Evolutionary conservation across 352 stramenopile species (phyloP), one percentile per base, ranked within the genome.

Genomic region (Plasmopara halstedii): DNA sequence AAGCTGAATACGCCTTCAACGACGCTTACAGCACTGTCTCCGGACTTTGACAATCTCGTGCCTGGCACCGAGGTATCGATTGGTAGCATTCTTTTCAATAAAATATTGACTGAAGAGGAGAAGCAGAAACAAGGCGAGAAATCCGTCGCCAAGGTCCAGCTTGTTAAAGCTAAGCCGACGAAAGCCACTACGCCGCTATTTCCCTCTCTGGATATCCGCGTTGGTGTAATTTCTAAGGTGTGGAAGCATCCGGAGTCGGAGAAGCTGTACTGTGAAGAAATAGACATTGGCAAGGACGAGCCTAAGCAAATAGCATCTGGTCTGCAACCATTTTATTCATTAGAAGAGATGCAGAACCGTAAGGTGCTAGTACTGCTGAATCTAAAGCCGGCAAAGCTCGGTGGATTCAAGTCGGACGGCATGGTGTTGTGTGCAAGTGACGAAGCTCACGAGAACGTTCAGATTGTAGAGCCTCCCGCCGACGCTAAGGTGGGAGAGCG

Each of bases 241-340:
- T 94, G 83, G 83, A 72, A 80, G 42, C 83, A 94, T 56, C 80
- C 80, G 10, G 81, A 92, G 42, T 88, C 75, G 56, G 83, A 94
- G 33, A 98, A 98, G 62, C 78, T 99, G 1, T 99, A 93, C 64
- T 99, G 96, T 57, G 96, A 99, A 70, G 96, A 99, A 70, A 98
- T 99, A 36, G 95, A 99, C 63, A 73, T 99, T 22, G 97, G 96
- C 17, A 94, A 95, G 49, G 80, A 87, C 8, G 75, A 83, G 48
- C 93, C 96, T 18, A 92, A 97, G 50, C 76, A 85, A 49, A 97
- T 99, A 50, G 95, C 83, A 19, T 98, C 91, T 23, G 97, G 96
- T 18, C 67, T 99, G 44, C 73, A 91, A 40, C 65, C 79, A 36
- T 97, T 98, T 73, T 97, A 98, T 70, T 90, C 93, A 38, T 52